phyloP scores from a whole-genome alignment of 106 monocot genomes.

The Alisma plantagoaquatica region DNA sequence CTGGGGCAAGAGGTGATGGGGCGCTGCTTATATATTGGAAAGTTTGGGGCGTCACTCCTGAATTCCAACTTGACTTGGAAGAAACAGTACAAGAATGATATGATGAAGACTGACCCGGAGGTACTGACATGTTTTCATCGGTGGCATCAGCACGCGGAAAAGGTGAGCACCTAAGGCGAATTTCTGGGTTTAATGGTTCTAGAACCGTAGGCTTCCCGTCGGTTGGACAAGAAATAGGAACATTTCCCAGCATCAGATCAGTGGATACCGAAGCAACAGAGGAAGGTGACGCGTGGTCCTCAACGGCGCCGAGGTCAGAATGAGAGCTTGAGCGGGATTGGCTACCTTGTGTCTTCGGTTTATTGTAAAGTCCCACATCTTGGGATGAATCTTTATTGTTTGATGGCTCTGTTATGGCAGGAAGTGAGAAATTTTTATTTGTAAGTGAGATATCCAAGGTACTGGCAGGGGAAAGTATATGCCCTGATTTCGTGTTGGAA shows the following conservation, averaged over 20 bases:
- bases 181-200: background rate
- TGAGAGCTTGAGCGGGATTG: slow-evolving; percentile 9
- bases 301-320: slow-evolving; percentile 15
- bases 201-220: slow-evolving; percentile 2
- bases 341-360: slow-evolving; percentile 10
- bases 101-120: slow-evolving; percentile 9
- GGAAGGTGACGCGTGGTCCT: slow-evolving; percentile 34
- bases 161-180: background rate
- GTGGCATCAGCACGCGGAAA: background rate
- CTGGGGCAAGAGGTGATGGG: background rate
- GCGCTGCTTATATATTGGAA: background rate
- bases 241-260: slow-evolving; percentile 65
- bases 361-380: background rate
- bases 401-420: slow-evolving; percentile 14
- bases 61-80: background rate
- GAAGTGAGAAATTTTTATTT: slow-evolving; percentile 25
- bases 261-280: slow-evolving; percentile 52
- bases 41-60: slow-evolving; percentile 6
- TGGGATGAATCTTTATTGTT: background rate
- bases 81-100: slow-evolving; percentile 3
- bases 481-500: background rate
- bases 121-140: slow-evolving; percentile 4
- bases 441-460: slow-evolving; percentile 1
- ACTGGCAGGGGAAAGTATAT: slow-evolving; percentile 10
- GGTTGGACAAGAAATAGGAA: slow-evolving; percentile 13